A percentile compares a stretch with the other conserved stretches of the same genome.
Evolutionary conservation across 176 grass and related monocot genomes (phyloP).

Genomic region (Bromus sterilis): DNA sequence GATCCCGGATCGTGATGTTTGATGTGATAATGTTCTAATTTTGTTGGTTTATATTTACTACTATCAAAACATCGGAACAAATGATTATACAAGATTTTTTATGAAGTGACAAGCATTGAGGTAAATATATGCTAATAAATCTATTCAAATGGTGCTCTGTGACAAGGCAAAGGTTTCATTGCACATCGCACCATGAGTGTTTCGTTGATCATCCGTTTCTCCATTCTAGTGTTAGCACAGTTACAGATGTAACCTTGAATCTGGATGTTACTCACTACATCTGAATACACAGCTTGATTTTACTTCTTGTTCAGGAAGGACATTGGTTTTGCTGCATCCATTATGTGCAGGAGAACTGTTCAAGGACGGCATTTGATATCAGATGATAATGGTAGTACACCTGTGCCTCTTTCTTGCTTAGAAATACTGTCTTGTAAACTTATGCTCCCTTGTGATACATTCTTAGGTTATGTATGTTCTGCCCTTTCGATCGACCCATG

Average conservation of each 20-base stretch:
- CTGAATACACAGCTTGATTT: not conserved
- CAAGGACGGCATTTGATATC: conserved; percentile 79
- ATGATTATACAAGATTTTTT: not conserved
- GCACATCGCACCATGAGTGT: not conserved
- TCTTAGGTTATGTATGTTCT: conserved; percentile 75
- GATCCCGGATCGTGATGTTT: not conserved
- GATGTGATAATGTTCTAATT: not conserved
- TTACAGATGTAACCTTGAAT: not conserved
- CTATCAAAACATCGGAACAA: not conserved
- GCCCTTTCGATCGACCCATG: conserved; percentile 62
- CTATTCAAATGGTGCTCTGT: not conserved
- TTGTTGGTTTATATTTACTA: not conserved
- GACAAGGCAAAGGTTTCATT: not conserved
- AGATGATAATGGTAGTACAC: conserved; percentile 73
- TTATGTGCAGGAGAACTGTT: conserved; percentile 73
- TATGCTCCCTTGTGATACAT: not conserved
- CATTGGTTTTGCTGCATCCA: conserved; percentile 38
- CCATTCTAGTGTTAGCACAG: not conserved
- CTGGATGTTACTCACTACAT: not conserved
- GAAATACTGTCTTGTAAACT: not conserved
- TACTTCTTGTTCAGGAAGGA: conserved; percentile 52
- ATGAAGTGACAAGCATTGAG: not conserved
- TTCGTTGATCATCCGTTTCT: not conserved
- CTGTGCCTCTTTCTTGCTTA: not conserved
- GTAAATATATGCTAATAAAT: not conserved